Base-by-base conservation (phyloP, 768 basidiomycete genomes). In the Mycena vulgaris region DNA sequence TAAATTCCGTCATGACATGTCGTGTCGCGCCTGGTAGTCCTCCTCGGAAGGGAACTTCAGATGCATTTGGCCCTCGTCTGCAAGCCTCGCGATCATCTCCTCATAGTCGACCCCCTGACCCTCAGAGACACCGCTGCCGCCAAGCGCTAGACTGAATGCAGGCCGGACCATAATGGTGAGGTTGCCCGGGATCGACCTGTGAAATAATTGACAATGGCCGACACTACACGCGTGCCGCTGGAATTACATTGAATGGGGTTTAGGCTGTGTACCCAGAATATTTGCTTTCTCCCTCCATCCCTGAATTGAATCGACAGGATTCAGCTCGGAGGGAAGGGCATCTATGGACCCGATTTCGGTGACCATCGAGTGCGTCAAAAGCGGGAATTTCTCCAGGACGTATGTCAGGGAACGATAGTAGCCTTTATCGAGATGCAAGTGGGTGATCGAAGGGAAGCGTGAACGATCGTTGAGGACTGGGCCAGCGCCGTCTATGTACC, bases 101-200 rank as follows among this genome's bases (percentile, higher is more conserved):
- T 57, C 33, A 17, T 57, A 57, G 35, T 57, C 55, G 23, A 39
- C 35, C n/a, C 35, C 55, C 35, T 33, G 55, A 5, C 35, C 39
- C n/a, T 25, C 55, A 8, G 35, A 57, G 35, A 33, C 37, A 14
- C 25, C 35, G 35, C 33, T 35, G 55, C n/a, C 9, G 55, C 37
- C 16, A 33, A 57, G 37, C 30, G 55, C 35, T 9, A 35, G 19
- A n/a, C n/a, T n/a, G 35, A 55, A 55, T 6, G 31, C 53, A 9
- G 53, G 53, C 28, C 35, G 53, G 5, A 55, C 53, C 6, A 55
- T 55, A 17, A 55, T 17, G 4, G 53, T 55, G 53, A 55, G 53
- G 31, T 35, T 55, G 5, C 31, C 13, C 21, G 53, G 31, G 17
- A 23, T 23, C 17, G 53, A 17, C 53, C 53, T 55, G 53, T 3